Base-by-base conservation (phyloP, 768 basidiomycete genomes). In the Tylopilus rubrobrunneus region DNA sequence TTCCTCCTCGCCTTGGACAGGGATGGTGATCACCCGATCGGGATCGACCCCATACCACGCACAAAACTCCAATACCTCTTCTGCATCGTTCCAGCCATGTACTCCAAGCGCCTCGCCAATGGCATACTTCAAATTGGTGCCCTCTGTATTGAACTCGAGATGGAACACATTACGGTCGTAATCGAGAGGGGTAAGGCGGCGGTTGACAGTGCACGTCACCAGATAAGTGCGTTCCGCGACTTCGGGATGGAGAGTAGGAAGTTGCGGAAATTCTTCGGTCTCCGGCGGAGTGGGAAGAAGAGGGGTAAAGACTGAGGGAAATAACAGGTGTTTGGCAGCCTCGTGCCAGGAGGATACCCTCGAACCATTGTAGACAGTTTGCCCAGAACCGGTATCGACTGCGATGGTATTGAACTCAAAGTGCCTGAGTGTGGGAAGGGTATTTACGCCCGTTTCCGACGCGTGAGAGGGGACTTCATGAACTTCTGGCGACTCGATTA, bases 131-230 rank as follows among this genome's bases (percentile, higher is more conserved):
- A 99, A 79, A 9, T 94, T 94, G 23, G 97, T 99, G 31, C 91
- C 90, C 27, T 81, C 75, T 3, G 91, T 92, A 68, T 94, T 85
- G 67, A 99, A 95, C 75, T 98, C 97, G 61, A 99, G 80, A 74
- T 99, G 97, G 79, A 98, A 98, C 31, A 99, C 94, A 72, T 99
- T 98, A 61, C 97, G 91, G 71, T 98, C 89, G 73, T 99, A 99
- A 57, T 96, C 93, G 60, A 83, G 71, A 31, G 97, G 97, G 1
- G 97, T 98, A 45, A 99, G 82, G 31, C 97, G 90, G 42, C 86
- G 85, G 74, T 98, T 98, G 70, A 97, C 94, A 7, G 86, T 83
- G 70, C 93, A 95, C 9, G 91, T 96, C 52, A 98, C 86, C 51
- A 98, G 83, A 81, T 81, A 98, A 23, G 94, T 98, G 64, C 87